These are phyloP conservation scores for Lentinula aciculospora DNA, from an alignment of 768 basidiomycete genomes.

Conservation along the genomic window DNA sequence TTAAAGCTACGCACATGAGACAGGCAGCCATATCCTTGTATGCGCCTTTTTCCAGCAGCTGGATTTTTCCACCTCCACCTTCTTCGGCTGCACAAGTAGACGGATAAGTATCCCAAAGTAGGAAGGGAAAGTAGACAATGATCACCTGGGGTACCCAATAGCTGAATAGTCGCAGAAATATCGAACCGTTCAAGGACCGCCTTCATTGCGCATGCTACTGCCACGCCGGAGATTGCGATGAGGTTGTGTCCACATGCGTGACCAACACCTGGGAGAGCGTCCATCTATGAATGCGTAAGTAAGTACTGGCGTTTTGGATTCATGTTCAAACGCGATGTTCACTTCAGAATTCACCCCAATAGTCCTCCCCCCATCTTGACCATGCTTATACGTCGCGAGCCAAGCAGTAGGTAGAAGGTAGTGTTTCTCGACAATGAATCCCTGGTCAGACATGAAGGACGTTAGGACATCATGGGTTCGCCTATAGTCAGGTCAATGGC, in stretches of 20 bases:
- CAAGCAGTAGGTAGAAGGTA: conserved; percentile 70
- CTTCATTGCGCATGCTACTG: conserved; percentile 64
- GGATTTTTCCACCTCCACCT: conserved; percentile 68
- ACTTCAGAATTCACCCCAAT: conserved; percentile 80
- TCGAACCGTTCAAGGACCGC: conserved; percentile 50
- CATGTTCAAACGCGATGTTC: too few relatives aligned
- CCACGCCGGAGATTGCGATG: conserved; percentile 73
- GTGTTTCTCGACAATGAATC: conserved; percentile 57
- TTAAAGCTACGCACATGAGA: conserved; percentile 60
- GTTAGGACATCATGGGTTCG: conserved; percentile 71
- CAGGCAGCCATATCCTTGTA: conserved; percentile 77
- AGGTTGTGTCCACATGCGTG: conserved; percentile 60
- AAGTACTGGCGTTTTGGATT: too few relatives aligned
- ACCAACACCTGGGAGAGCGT: conserved; percentile 37
- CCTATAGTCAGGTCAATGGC: conserved; percentile 24
- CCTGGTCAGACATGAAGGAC: conserved; percentile 57
- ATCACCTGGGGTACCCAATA: conserved; percentile 76
- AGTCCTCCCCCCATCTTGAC: conserved; percentile 62
- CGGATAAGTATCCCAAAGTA: not conserved
- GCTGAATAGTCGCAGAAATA: conserved; percentile 61
- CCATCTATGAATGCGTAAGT: too few relatives aligned
- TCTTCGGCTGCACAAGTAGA: conserved; percentile 59
- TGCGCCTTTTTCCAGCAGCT: conserved; percentile 62
- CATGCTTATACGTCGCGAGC: conserved; percentile 62
- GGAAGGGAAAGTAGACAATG: not conserved